phyloP scores from a whole-genome alignment of 768 basidiomycete species.

The Pleurotus eryngii region DNA sequence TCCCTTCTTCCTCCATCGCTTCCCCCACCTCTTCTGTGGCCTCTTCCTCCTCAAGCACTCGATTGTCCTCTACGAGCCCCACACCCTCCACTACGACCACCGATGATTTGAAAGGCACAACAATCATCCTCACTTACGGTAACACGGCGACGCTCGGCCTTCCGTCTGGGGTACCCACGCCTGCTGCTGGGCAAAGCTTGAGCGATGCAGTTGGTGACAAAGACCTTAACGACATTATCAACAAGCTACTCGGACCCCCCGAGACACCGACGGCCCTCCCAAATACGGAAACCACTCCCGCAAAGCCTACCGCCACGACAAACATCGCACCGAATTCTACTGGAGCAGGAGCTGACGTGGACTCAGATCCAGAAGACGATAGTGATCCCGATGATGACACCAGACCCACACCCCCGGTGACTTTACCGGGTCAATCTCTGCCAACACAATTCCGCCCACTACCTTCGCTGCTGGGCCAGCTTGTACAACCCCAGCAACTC shows the following conservation, averaged over 20 bases:
- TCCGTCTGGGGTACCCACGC: background rate
- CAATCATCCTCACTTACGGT: conserved; percentile 4
- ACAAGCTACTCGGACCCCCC: background rate
- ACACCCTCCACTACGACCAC: background rate
- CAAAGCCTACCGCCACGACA: too few species aligned
- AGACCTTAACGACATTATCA: background rate
- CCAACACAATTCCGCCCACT: background rate
- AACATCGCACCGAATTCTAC: background rate
- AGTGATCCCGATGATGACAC: background rate
- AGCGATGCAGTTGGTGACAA: conserved; percentile 1
- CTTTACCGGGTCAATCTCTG: background rate
- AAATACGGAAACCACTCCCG: too few species aligned
- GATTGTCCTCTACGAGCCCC: background rate
- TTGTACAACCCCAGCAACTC: background rate
- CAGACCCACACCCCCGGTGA: background rate
- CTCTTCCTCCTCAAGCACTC: background rate
- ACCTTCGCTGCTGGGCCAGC: background rate
- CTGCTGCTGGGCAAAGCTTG: conserved; percentile 2
- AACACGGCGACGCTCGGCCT: background rate
- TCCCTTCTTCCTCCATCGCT: background rate
- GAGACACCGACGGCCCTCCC: background rate
- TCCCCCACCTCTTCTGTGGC: background rate
- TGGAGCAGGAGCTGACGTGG: too few species aligned
- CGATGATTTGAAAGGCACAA: background rate
- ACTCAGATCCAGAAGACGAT: too few species aligned